Evolutionary conservation across 1,284 basidiomycete species (phyloP).

Genomic region (Ceratobasidium papillatum): DNA sequence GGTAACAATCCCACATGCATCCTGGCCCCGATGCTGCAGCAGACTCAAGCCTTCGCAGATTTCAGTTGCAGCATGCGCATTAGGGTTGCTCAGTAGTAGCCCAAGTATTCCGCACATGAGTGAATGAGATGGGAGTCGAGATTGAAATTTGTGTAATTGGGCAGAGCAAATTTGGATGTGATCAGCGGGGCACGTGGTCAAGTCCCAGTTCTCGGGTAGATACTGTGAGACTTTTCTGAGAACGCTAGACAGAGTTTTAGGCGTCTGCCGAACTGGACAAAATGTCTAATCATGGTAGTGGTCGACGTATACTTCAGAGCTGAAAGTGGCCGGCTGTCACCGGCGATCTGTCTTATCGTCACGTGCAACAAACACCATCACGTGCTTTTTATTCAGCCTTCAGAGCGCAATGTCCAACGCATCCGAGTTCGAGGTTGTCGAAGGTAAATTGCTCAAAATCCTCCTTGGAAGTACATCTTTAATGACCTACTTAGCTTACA

Average conservation of each 20-base stretch:
- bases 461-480: neutral
- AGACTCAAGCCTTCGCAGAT: conserved; percentile 91
- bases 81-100: conserved; percentile 80
- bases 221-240: neutral
- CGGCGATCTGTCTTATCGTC: neutral
- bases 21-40: conserved; percentile 94
- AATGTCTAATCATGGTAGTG: neutral
- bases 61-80: conserved; percentile 79
- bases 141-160: conserved; percentile 33
- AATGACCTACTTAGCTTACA: neutral
- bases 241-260: neutral
- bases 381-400: neutral
- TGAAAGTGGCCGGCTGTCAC: neutral
- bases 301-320: neutral
- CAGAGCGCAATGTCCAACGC: conserved; percentile 36
- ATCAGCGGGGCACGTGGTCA: conserved; percentile 25
- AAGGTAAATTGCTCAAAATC: conserved; percentile 4
- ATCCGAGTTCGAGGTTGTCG: conserved; percentile 35
- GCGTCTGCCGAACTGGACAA: neutral
- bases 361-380: conserved; percentile 2
- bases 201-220: neutral
- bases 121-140: neutral
- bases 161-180: conserved; percentile 20
- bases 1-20: conserved; percentile 98
- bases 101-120: conserved; percentile 88